Conservation (phyloP, 495 filamentous ascomycete species). For the Parmelia sp. region DNA sequence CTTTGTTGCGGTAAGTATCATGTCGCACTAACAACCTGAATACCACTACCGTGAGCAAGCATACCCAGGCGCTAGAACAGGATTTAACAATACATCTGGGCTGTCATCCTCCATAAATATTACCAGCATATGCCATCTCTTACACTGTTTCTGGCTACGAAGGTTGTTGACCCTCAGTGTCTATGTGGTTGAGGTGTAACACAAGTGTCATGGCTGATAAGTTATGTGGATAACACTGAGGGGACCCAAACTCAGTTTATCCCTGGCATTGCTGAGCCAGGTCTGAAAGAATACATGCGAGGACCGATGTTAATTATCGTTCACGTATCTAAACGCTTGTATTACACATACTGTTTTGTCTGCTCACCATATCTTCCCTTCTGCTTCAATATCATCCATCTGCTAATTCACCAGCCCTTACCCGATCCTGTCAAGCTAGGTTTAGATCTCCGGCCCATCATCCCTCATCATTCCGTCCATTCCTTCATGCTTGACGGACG, state of each 20-base stretch:
- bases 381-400: neutral
- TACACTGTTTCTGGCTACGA: neutral
- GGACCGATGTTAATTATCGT: neutral
- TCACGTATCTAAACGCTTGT: neutral
- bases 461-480: neutral
- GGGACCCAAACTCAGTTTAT: too few species aligned
- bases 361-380: neutral
- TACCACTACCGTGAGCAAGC: neutral
- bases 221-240: too few species aligned
- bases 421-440: neutral
- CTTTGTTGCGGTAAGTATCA: neutral
- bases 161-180: neutral
- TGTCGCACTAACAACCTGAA: neutral
- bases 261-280: neutral
- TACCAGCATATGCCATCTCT: neutral
- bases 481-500: neutral
- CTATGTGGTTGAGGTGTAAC: neutral
- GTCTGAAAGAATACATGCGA: neutral
- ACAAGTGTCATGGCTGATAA: neutral
- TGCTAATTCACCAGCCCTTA: neutral
- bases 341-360: neutral
- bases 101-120: neutral
- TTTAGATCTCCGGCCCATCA: neutral
- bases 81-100: neutral
- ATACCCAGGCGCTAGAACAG: neutral